Base-by-base conservation (phyloP, 2,329 filamentous ascomycete species). In the Berkeleyomyces rouxiae region DNA sequence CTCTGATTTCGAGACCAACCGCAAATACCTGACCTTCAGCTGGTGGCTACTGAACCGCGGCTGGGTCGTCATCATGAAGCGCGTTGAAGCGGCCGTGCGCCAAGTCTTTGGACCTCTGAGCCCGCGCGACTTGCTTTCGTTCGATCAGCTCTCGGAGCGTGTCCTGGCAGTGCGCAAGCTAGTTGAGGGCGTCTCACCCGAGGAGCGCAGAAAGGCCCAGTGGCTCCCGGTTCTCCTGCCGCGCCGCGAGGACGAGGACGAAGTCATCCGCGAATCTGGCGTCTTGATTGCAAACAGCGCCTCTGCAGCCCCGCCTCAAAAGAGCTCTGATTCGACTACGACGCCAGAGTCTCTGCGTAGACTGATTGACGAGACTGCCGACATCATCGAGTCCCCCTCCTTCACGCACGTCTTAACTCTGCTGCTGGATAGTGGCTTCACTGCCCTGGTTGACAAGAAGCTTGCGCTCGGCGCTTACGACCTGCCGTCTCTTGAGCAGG, bases 41-140 rank as follows among this genome's bases (percentile, higher is more conserved):
- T 99, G 93, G 93, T 99, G 92, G 91, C 77, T 99, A 57, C 78
- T 99, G 58, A 92, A 99, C 74, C 83, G 84, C 67, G 93, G 93
- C 51, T 97, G 90, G 85, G 83, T 84, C 67, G 83, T 90, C 64
- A 76, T 97, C 63, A 86, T 90, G 80, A 78, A 83, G 63, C 87
- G 85, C 66, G 91, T 99, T 58, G 85, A 90, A 70, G 76, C 78
- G n/a, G 90, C 90, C 3, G 93, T 99, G 33, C 86, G 86, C 68
- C 87, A 95, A 61, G 87, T 92, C 33, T 97, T 96, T 72, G 89
- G 90, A n/a, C 79, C 83, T 66, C 77, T 96, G 59, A 96, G 90
- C 71, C 91, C 91, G 1, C 83, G 91, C 59, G 92, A 97, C 69
- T 86, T 95, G 66, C 80, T 99, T 65, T 88, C 86, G 13, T 82